These are phyloP conservation scores for Aspergillus terreus DNA, from an alignment of 2,329 filamentous ascomycete species.

Conservation along the genomic window DNA sequence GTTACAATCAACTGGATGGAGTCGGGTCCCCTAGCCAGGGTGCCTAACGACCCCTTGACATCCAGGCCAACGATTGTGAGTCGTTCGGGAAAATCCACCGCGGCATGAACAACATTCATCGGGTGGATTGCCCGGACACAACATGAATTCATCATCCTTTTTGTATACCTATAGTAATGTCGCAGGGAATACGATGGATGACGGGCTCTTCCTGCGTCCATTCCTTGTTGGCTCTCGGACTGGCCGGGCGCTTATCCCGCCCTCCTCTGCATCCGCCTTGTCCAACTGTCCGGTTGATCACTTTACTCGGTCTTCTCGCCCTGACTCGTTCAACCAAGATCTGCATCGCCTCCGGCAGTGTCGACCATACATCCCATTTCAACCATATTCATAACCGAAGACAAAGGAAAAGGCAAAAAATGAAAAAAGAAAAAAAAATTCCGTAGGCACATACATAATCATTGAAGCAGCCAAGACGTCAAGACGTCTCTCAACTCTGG, in stretches of 20 bases:
- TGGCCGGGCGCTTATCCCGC: slow-evolving; percentile 10
- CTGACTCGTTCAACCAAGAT: background rate
- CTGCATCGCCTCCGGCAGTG: background rate
- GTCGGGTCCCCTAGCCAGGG: background rate
- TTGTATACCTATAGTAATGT: background rate
- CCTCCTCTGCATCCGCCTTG: slow-evolving; percentile 1
- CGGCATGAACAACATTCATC: too few relatives aligned
- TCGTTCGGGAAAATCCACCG: too few relatives aligned
- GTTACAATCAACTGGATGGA: slow-evolving; percentile 13
- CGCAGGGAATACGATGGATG: slow-evolving; percentile 3
- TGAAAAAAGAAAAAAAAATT: too few relatives aligned
- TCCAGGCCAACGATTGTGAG: background rate
- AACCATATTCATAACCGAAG: too few relatives aligned
- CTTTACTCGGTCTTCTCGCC: background rate
- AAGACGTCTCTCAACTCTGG: background rate
- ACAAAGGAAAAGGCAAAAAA: too few relatives aligned
- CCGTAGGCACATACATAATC: too few relatives aligned
- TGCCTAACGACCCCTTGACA: background rate
- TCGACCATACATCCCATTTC: background rate
- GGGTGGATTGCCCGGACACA: background rate
- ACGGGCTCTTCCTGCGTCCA: slow-evolving; percentile 1
- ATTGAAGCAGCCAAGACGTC: background rate
- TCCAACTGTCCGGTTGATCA: slow-evolving; percentile 2
- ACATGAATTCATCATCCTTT: background rate
- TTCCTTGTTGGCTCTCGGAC: slow-evolving; percentile 6